Evolutionary conservation across 2,329 filamentous ascomycete species (phyloP).

Genomic region (Exophiala mesophila): DNA sequence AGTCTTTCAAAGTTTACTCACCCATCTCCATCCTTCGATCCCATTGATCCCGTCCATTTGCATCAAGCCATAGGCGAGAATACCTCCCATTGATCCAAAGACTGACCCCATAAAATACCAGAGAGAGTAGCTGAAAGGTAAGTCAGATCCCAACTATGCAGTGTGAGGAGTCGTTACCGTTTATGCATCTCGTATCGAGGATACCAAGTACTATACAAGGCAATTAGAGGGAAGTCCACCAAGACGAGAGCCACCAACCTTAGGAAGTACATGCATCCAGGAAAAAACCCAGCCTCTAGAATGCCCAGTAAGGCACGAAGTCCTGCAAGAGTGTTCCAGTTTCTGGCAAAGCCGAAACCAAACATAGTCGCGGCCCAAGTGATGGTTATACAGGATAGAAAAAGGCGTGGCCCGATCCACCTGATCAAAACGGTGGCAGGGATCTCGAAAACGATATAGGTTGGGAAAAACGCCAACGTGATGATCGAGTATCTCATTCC

Average conservation of each 20-base stretch:
- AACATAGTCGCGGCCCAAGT: conserved; percentile 61
- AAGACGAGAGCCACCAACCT: conserved; percentile 40
- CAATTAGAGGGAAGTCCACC: conserved; percentile 50
- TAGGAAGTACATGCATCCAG: conserved; percentile 45
- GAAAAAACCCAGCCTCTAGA: conserved; percentile 48
- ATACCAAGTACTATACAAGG: conserved; percentile 1
- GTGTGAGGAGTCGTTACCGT: too few species aligned
- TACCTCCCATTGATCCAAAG: too few species aligned
- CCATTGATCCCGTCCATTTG: too few species aligned
- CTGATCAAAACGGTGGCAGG: conserved; percentile 47
- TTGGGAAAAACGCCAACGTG: conserved; percentile 68
- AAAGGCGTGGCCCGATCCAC: conserved; percentile 58
- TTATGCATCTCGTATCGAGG: conserved; percentile 1
- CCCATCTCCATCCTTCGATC: too few species aligned
- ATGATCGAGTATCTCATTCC: conserved; percentile 56
- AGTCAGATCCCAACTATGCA: too few species aligned
- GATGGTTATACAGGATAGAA: conserved; percentile 57
- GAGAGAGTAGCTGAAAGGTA: too few species aligned
- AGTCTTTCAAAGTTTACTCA: too few species aligned
- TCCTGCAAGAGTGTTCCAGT: conserved; percentile 65
- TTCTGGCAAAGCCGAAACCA: too few species aligned
- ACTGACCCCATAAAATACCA: too few species aligned
- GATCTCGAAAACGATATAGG: conserved; percentile 62
- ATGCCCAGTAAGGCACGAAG: conserved; percentile 61
- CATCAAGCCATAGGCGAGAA: too few species aligned